Conservation (phyloP, 106 monocot genomes). For the Allium fistulosum region DNA sequence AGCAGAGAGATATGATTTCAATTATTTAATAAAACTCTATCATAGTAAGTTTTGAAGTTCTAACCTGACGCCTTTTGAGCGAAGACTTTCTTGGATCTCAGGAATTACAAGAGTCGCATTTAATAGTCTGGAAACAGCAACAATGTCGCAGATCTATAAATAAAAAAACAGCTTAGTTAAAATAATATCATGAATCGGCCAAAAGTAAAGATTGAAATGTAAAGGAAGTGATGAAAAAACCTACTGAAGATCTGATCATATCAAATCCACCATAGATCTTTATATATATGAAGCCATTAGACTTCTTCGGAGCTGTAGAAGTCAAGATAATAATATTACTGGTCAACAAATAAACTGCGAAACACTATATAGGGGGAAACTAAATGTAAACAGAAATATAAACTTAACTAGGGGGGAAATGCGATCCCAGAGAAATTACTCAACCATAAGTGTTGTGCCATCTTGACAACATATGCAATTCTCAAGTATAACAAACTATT, state of each 20-base stretch:
- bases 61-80: constrained; percentile 77
- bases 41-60: not conserved
- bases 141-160: constrained; percentile 87
- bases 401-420: no score
- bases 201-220: constrained; percentile 1
- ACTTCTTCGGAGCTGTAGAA: constrained; percentile 44
- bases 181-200: not conserved
- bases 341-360: not conserved
- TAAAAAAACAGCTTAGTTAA: constrained; percentile 14
- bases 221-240: constrained; percentile 14
- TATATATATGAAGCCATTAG: constrained; percentile 75
- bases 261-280: constrained; percentile 93
- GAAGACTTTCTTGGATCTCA: constrained; percentile 76
- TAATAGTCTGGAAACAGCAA: constrained; percentile 67
- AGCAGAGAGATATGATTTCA: not conserved
- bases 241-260: constrained; percentile 74
- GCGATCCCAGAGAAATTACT: no score
- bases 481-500: no score
- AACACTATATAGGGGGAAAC: not conserved
- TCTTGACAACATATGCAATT: no score
- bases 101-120: constrained; percentile 95
- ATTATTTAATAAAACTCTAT: not conserved
- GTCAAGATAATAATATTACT: constrained; percentile 7
- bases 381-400: no score
- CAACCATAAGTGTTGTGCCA: no score